A percentile compares a stretch with the other conserved stretches of the same genome.
Evolutionary conservation across 805 yeast species (phyloP).

Genomic region (Candida pseudofarinosa): DNA sequence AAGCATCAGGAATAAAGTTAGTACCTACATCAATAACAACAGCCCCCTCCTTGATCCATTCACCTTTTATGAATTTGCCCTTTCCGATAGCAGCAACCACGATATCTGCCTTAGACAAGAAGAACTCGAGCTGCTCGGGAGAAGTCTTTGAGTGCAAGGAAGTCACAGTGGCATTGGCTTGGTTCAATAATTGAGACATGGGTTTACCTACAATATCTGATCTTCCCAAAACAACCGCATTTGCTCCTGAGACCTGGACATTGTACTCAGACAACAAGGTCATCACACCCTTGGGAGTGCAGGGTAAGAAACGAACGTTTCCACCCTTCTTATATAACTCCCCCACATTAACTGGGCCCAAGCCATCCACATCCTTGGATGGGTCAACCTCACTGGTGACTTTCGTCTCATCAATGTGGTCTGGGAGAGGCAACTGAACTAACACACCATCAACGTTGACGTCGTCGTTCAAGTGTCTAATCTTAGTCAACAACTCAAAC

Average conservation of each 20-base stretch:
- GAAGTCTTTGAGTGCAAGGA: constrained; percentile 66
- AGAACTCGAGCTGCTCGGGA: constrained; percentile 42
- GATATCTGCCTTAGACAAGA: constrained; percentile 63
- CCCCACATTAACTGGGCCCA: constrained; percentile 73
- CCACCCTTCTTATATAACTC: constrained; percentile 74
- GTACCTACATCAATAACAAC: constrained; percentile 82
- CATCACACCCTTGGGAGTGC: constrained; percentile 81
- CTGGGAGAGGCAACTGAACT: constrained; percentile 75
- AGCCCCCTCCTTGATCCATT: constrained; percentile 66
- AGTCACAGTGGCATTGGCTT: constrained; percentile 74
- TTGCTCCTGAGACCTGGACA: constrained; percentile 55
- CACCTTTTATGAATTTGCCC: constrained; percentile 67
- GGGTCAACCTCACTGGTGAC: constrained; percentile 64
- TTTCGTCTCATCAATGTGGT: constrained; percentile 61
- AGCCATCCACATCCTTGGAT: constrained; percentile 80
- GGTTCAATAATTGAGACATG: constrained; percentile 63
- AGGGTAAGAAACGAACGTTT: constrained; percentile 66
- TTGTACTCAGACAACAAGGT: constrained; percentile 56
- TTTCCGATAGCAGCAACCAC: constrained; percentile 76
- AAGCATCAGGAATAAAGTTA: constrained; percentile 63
- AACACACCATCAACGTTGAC: constrained; percentile 64
- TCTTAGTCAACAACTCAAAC: constrained; percentile 49
- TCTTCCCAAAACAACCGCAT: constrained; percentile 82
- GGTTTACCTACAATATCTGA: constrained; percentile 87
- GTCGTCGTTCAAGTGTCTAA: constrained; percentile 56